These are phyloP conservation scores for Mallotus nudiflorus DNA, from an alignment of 345 rosid species.

Conservation along the genomic window DNA sequence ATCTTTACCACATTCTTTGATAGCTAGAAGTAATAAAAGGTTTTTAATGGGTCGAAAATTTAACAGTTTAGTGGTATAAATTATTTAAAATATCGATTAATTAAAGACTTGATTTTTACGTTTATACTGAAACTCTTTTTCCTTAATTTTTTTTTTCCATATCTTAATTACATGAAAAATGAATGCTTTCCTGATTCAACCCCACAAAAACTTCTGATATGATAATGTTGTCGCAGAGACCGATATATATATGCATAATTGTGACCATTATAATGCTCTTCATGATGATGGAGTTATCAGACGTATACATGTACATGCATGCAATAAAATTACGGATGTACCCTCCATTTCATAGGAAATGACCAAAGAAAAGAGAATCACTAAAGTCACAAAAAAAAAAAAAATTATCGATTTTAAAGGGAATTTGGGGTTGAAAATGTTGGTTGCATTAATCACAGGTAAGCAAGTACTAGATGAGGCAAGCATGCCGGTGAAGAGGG, in stretches of 20 bases:
- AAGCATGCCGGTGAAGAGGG: constrained; percentile 25
- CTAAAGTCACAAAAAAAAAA: neutral
- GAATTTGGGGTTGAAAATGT: neutral
- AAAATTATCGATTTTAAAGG: neutral
- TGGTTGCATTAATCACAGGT: neutral
- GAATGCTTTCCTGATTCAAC: too few relatives aligned
- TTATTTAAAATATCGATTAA: too few relatives aligned
- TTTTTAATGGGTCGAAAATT: too few relatives aligned
- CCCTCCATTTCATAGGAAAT: constrained; percentile 8
- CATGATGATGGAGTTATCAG: constrained; percentile 14
- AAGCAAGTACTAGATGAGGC: constrained; percentile 5
- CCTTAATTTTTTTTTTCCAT: too few relatives aligned
- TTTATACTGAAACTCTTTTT: too few relatives aligned
- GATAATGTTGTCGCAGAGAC: neutral
- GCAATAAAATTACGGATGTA: constrained; percentile 8
- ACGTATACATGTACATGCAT: constrained; percentile 16
- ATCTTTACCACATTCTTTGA: neutral
- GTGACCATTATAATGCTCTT: neutral
- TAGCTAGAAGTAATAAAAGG: neutral
- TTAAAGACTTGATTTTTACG: too few relatives aligned
- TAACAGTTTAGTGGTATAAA: too few relatives aligned
- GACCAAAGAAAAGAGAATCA: neutral
- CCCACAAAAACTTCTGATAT: neutral
- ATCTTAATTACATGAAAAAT: too few relatives aligned
- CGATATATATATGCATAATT: neutral